phyloP scores from a whole-genome alignment of 2,329 filamentous ascomycete species.

The Ophiostoma tasmaniense region DNA sequence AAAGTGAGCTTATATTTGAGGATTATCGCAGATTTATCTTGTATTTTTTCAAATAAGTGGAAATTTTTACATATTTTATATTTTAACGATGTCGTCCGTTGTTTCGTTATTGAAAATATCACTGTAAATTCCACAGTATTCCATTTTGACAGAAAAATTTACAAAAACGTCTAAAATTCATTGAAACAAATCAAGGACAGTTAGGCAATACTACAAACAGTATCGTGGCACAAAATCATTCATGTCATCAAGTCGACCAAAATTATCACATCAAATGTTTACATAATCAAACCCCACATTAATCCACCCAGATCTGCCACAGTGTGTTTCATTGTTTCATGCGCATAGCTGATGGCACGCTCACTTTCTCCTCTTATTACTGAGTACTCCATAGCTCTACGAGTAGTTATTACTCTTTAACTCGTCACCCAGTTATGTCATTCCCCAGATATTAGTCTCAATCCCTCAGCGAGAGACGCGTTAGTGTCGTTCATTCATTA shows the following conservation, averaged over 20 bases:
- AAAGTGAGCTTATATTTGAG: not conserved
- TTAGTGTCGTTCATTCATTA: not conserved
- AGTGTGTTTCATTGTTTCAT: not conserved
- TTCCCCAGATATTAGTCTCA: slow-evolving; percentile 4
- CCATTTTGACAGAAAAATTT: too few species aligned
- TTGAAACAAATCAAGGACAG: too few species aligned
- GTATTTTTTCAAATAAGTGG: too few species aligned
- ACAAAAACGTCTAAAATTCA: too few species aligned
- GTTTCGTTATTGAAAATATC: too few species aligned
- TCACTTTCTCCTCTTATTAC: not conserved
- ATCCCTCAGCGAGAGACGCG: not conserved
- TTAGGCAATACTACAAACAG: too few species aligned
- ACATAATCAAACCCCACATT: not conserved
- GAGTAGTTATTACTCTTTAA: not conserved
- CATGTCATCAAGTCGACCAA: not conserved
- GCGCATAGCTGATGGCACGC: not conserved
- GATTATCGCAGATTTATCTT: too few species aligned
- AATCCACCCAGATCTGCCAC: not conserved
- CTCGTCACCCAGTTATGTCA: slow-evolving; percentile 4
- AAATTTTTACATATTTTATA: too few species aligned
- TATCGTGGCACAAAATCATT: not conserved
- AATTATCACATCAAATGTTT: not conserved
- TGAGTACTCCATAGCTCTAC: not conserved
- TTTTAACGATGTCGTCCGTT: too few species aligned
- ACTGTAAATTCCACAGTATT: too few species aligned